phyloP scores from a whole-genome alignment of 768 basidiomycete species.

The Mycena leptocephala region DNA sequence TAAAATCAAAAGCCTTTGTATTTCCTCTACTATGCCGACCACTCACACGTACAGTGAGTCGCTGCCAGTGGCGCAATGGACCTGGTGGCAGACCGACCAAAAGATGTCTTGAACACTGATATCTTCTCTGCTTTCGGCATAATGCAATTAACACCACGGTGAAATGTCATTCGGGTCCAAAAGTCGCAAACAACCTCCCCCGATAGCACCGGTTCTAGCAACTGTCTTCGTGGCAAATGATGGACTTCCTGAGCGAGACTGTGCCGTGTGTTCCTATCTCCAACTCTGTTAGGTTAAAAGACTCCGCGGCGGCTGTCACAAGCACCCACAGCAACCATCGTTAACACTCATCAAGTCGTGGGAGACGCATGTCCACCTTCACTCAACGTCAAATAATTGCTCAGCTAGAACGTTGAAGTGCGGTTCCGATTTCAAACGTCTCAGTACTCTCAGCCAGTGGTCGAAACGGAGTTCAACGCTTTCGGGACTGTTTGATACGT shows the following conservation, averaged over 20 bases:
- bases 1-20: not conserved
- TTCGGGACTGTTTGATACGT: too few relatives aligned
- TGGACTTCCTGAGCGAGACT: not conserved
- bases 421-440: too few relatives aligned
- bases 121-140: not conserved
- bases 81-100: not conserved
- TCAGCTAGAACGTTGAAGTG: too few relatives aligned
- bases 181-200: not conserved
- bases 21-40: not conserved
- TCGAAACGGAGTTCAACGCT: too few relatives aligned
- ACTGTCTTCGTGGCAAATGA: not conserved
- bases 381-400: too few relatives aligned
- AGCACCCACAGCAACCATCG: not conserved
- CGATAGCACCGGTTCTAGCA: not conserved
- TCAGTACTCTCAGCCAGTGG: too few relatives aligned
- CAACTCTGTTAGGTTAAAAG: not conserved
- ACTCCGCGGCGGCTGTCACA: not conserved
- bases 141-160: slow-evolving; percentile 19
- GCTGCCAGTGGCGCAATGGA: slow-evolving; percentile 5
- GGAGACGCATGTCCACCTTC: not conserved
- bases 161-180: slow-evolving; percentile 9
- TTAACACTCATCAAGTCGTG: not conserved
- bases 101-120: not conserved
- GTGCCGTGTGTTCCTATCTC: too few relatives aligned
- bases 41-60: not conserved